Base-by-base conservation (phyloP, 768 basidiomycete genomes). In the Suillus placidus region DNA sequence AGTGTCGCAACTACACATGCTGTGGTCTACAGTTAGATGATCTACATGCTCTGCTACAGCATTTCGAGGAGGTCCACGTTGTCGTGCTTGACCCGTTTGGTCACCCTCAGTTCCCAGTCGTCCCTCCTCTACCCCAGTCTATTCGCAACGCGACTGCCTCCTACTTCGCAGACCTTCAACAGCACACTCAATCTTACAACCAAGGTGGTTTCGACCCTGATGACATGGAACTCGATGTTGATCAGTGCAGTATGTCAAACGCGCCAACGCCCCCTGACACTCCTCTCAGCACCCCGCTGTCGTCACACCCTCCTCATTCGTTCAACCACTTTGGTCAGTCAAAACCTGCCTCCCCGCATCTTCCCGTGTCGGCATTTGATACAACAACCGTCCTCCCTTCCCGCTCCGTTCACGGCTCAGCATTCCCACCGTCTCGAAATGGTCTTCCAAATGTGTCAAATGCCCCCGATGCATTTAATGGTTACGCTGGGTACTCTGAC, bases 51-150 rank as follows among this genome's bases (percentile, higher is more conserved):
- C 88, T 97, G 13, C 85, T 97, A 3, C 93, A 96, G 77, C 95
- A 97, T 73, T 95, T 96, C 69, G 95, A 97, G 72, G 91, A 94
- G 66, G 88, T 88, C 56, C 95, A 97, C 74, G 91, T 96, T 74
- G 84, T 92, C 72, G 87, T 94, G 65, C 74, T 90, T 51, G 81
- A 84, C 67, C 78, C 81, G n/a, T 78, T 75, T 40, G 75, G 74
- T 20, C 78, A 84, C 13, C 75, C 73, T n/a, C 74, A 72, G 37
- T 52, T 70, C 67, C 70, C 70, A 14, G 62, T 69, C 54, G 52
- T 68, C 3, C 85, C 71, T 75, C 81, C 65, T 74, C 20, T 70
- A 26, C 71, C 68, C 23, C 47, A 47, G n/a, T 23, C 45, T 47
- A 13, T 23, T 51, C 49, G 14, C 14, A 30, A 52, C 51, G 7